Base-by-base conservation (phyloP, 441 rosid genomes). In the Adansonia grandidieri region DNA sequence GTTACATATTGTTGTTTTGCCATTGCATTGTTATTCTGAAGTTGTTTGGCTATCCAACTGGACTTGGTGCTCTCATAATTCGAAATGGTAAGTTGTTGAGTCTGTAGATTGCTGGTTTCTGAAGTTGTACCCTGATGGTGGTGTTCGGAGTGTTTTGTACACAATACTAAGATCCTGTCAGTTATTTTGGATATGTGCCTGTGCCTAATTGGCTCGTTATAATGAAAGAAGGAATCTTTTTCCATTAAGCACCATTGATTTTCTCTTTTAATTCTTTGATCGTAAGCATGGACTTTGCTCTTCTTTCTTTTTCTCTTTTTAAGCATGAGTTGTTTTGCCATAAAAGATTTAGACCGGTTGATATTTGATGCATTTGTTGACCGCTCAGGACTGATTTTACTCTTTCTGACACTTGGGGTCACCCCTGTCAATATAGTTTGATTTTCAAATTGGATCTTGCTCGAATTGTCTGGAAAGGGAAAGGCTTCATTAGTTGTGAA, bases 31-130 rank as follows among this genome's bases (percentile, higher is more conserved):
- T 77, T 80, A 74, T 83, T 73, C 50, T 88, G 82, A 66, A 96
- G 99, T 80, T 96, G 83, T 94, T 96, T 87, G 99, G 99, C 78
- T 96, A 96, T 87, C 99, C 99, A 81, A 96, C 99, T 81, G 99
- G 99, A 82, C 92, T 94, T 79, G 99, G 99, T 74, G 99, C 99
- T 85, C 99, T 96, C 73, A 84, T 96, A 80, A 84, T 91, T 71
- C 86, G 84, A 74, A 90, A 91, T 79, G 97, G 99, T 94, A 86
- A 81, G 92, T 73, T 47, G 64, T 85, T 75, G 17, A 74, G 67
- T 77, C 20, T 83, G 8, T 65, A 78, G 57, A 62, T 65, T 17
- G 42, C 28, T 77, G 20, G 1, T 19, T 56, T 54, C n/a, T 56
- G 50, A 56, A 56, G n/a, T 72, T 54, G 17, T 17, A 17, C 50